Conservation (phyloP, 2,329 filamentous ascomycete genomes). For the Chaetomiaceae sp. region DNA sequence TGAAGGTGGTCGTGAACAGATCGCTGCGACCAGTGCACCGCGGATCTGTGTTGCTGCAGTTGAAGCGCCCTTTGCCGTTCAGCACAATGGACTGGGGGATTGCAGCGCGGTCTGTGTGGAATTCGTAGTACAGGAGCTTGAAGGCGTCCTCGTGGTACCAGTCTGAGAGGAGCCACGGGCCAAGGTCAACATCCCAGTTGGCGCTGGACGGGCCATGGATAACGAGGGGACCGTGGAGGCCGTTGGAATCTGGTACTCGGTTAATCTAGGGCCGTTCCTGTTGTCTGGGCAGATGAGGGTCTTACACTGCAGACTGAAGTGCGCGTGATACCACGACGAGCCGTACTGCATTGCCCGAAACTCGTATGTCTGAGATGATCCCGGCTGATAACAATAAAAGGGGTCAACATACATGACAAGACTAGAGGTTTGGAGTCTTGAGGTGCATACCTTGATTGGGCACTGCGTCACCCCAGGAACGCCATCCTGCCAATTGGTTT, state of each 20-base stretch:
- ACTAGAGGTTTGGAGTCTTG: too few relatives aligned
- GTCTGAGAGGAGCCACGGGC: conserved; percentile 11
- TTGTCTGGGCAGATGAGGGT: too few relatives aligned
- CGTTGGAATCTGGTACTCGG: conserved; percentile 5
- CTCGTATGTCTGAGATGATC: conserved; percentile 20
- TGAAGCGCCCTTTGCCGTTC: conserved; percentile 24
- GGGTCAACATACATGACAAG: conserved; percentile 35
- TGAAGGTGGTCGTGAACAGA: conserved; percentile 21
- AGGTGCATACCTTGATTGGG: conserved; percentile 30
- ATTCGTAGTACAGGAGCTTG: neutral
- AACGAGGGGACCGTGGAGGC: conserved; percentile 14
- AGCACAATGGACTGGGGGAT: conserved; percentile 11
- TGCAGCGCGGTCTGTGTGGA: conserved; percentile 23
- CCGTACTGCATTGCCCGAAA: conserved; percentile 32
- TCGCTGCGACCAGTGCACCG: too few relatives aligned
- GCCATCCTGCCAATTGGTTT: conserved; percentile 9
- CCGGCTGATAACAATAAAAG: too few relatives aligned
- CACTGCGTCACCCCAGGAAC: conserved; percentile 30
- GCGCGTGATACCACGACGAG: conserved; percentile 33
- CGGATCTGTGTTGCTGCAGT: conserved; percentile 31
- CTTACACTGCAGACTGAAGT: conserved; percentile 28
- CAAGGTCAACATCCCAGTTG: conserved; percentile 15
- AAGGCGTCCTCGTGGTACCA: conserved; percentile 8
- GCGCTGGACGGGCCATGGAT: conserved; percentile 13
- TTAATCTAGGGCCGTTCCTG: too few relatives aligned